phyloP scores from a whole-genome alignment of 805 yeast genomes.

The Metahyphopichia silvanorum region DNA sequence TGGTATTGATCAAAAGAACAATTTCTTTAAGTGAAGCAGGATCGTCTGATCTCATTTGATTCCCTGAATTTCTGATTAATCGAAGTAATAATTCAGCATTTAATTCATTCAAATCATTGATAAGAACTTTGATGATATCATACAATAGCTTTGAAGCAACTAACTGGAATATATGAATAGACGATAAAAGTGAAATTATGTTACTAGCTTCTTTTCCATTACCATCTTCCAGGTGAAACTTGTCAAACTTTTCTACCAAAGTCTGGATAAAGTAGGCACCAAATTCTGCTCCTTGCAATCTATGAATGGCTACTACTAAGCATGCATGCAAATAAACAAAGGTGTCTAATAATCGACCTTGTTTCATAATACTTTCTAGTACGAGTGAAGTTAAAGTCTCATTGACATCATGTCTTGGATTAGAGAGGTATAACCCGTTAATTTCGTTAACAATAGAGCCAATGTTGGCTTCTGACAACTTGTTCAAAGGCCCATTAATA shows the following conservation, averaged over 20 bases:
- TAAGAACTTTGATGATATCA: slow-evolving; percentile 62
- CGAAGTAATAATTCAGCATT: slow-evolving; percentile 77
- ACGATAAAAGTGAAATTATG: slow-evolving; percentile 68
- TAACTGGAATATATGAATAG: slow-evolving; percentile 73
- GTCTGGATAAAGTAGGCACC: slow-evolving; percentile 85
- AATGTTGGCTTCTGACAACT: slow-evolving; percentile 84
- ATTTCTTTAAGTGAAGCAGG: slow-evolving; percentile 83
- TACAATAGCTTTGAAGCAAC: slow-evolving; percentile 72
- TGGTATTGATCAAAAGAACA: slow-evolving; percentile 52
- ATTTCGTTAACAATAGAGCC: slow-evolving; percentile 67
- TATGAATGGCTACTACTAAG: slow-evolving; percentile 68
- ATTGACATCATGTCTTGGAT: slow-evolving; percentile 80
- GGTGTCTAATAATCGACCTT: slow-evolving; percentile 69
- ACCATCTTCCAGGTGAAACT: slow-evolving; percentile 24
- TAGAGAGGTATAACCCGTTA: slow-evolving; percentile 54
- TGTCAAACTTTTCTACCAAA: slow-evolving; percentile 67
- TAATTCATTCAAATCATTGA: slow-evolving; percentile 56
- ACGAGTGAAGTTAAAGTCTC: slow-evolving; percentile 62
- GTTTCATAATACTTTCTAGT: slow-evolving; percentile 59
- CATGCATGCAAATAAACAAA: slow-evolving; percentile 80
- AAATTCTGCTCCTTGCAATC: slow-evolving; percentile 79
- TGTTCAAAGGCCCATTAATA: slow-evolving; percentile 81
- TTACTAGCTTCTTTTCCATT: slow-evolving; percentile 55
- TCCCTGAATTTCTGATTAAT: slow-evolving; percentile 73
- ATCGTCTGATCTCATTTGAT: slow-evolving; percentile 85